Base-by-base conservation (phyloP, 2,329 filamentous ascomycete species). In the Davidsoniella australis region DNA sequence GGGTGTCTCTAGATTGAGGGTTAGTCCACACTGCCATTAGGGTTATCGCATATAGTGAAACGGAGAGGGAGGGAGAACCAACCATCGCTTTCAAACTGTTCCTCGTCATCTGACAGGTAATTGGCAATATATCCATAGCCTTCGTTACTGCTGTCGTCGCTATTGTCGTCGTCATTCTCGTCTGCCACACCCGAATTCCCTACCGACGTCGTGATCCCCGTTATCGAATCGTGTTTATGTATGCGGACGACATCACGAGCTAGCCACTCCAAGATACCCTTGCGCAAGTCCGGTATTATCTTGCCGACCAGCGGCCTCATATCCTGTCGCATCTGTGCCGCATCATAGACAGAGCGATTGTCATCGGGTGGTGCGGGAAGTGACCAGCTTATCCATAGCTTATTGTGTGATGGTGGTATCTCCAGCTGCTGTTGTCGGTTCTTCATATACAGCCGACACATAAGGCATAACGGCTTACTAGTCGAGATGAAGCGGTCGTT, bases 401-500 rank as follows among this genome's bases (percentile, higher is more conserved):
- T 50, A 9, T 46, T 46, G 29, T 33, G 37, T 2, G 42, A 20
- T 2, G 33, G 12, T 6, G 33, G 37, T n/a, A 45, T 43, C 12
- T 33, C 42, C 5, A 40, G 20, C 16, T 20, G 23, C 10, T 17
- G 20, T 7, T 36, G 48, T 18, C 45, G 48, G 14, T 41, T 36
- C 43, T 50, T 41, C 5, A 50, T 17, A 26, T 45, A 50, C 1
- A 45, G 37, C 7, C 36, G 33, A 16, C 48, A 50, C 48, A 50
- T 50, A 7, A 42, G 42, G 16, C 48, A 50, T 3, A 33, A 7
- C 4, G 29, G 42, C 17, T 50, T 50, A 42, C 42, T 45, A 5
- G 36, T 24, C 8, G 48, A 29, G 7, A 50, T 41, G 9, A 41
- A 50, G 6, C 24, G 18, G 23, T 45, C 48, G 5, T 45, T 20